Base-by-base conservation (phyloP, 1,139 yeast genomes). In the Taphrina deformans region DNA sequence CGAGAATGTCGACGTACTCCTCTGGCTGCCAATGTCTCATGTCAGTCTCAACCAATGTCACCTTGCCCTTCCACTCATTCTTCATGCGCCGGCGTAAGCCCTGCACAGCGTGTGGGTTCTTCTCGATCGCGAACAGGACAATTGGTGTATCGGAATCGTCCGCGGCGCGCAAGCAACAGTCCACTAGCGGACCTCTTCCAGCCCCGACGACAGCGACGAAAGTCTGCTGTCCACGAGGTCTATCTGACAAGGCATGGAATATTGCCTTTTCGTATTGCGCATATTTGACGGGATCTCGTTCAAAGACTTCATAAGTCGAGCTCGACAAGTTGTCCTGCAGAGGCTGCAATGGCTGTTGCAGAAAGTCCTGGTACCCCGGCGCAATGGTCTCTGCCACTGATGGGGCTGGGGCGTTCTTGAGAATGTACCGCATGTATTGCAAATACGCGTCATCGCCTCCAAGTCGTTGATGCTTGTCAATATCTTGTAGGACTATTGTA, bases 151-250 rank as follows among this genome's bases (percentile, higher is more conserved):
- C 70, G 40, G 77, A 69, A 68, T 75, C 72, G 10, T 73, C 70
- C 5, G 83, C 75, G 1, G 85, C 84, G 23, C 76, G 73, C 60
- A 81, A 75, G 0, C 83, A 77, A 24, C 80, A 75, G 58, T 86
- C 86, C 1, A 89, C 85, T 44, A 90, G 75, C 0, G 93, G 91
- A 0, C 97, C 97, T 62, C 89, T 77, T 0, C 97, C 97, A 0
- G 97, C 96, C 0, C 97, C 97, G 2, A 87, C 85, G 0, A 91
- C 81, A 6, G 89, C 80, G 3, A 89, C 76, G 26, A 50, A 51
- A 4, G 65, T 55, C 21, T 48, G 60, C 24, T 46, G 31, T 12
- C 33, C 45, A 27, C 56, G 53, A 16, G 55, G 18, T 74, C 69
- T 65, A 66, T 81, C 83, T n/a, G 72, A 69, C 9, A 88, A 69